Conservation (phyloP, 2,329 filamentous ascomycete species). For the Monosporascus sp. region DNA sequence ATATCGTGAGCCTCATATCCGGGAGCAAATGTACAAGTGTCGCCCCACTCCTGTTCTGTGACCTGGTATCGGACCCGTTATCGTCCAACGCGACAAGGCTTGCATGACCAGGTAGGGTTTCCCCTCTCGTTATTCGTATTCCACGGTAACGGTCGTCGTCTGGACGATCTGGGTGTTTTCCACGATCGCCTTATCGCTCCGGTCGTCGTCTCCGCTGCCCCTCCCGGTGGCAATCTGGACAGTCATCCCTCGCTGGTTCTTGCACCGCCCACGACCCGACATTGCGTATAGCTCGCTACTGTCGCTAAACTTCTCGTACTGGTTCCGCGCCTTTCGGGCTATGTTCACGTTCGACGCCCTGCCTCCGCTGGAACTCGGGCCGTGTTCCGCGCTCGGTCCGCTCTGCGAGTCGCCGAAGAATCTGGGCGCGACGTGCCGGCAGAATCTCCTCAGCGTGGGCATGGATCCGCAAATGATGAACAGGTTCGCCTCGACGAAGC, state of each 20-base stretch:
- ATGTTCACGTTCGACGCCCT: too few relatives aligned
- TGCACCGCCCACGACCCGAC: background rate
- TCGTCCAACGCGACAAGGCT: too few relatives aligned
- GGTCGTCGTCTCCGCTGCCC: background rate
- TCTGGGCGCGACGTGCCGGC: slow-evolving; percentile 26
- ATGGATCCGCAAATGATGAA: slow-evolving; percentile 28
- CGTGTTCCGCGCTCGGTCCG: background rate
- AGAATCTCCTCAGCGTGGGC: slow-evolving; percentile 32
- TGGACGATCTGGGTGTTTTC: background rate
- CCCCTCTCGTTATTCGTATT: background rate
- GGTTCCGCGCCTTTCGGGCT: background rate
- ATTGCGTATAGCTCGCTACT: background rate
- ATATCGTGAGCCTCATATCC: too few relatives aligned
- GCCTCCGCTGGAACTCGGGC: background rate
- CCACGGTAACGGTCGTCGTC: background rate
- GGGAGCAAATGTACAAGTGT: too few relatives aligned
- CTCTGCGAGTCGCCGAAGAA: slow-evolving; percentile 12
- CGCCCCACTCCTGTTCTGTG: too few relatives aligned
- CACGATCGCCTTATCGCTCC: background rate
- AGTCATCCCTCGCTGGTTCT: background rate
- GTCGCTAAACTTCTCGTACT: background rate
- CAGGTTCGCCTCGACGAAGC: slow-evolving; percentile 25
- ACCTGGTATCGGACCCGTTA: too few relatives aligned
- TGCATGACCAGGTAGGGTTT: too few relatives aligned
- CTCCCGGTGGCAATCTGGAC: background rate